Base-by-base conservation (phyloP, 1,284 basidiomycete genomes). In the Sutorius eximius region DNA sequence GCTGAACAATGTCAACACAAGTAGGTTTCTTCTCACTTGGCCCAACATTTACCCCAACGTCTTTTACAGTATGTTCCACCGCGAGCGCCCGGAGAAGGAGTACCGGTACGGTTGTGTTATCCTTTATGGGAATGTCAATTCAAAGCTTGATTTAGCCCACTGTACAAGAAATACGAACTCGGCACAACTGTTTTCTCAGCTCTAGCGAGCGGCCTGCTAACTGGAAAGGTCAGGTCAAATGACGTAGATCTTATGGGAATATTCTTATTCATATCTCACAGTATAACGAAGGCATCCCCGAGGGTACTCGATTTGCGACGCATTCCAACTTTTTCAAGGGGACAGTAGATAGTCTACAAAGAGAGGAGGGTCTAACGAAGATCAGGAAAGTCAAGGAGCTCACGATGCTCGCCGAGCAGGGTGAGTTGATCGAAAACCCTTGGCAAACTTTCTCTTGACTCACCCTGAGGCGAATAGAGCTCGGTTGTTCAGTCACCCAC, bases 181-280 rank as follows among this genome's bases (percentile, higher is more conserved):
- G 71, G 73, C 12, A 78, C 76, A 24, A 82, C 79, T 33, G 79
- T 82, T 63, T 85, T 80, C 77, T 80, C 77, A 27, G 81, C 84
- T 18, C 76, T 86, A 51, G 80, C 81, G 41, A 76, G 75, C 34
- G 83, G 82, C 46, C 36, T 73, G 52, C 71, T 82, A 38, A 80
- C 77, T 33, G 81, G 81, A 52, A 82, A 81, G 61, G 69, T 72
- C 50, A 46, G 36, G 15, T 43, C 36, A 22, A 46, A 41, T n/a
- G 29, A 32, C 10, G 29, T 32, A n/a, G 13, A 27, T 18, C 11
- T 34, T 9, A 7, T 11, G 6, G 13, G 6, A 11, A 24, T 20
- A 22, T 55, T 43, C 52, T 41, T 27, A 65, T 42, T 38, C 22
- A 18, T 29, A 30, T 53, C 18, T 55, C n/a, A 33, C 45, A 72